These are phyloP conservation scores for Lentinula boryana DNA, from an alignment of 768 basidiomycete genomes.

Conservation along the genomic window DNA sequence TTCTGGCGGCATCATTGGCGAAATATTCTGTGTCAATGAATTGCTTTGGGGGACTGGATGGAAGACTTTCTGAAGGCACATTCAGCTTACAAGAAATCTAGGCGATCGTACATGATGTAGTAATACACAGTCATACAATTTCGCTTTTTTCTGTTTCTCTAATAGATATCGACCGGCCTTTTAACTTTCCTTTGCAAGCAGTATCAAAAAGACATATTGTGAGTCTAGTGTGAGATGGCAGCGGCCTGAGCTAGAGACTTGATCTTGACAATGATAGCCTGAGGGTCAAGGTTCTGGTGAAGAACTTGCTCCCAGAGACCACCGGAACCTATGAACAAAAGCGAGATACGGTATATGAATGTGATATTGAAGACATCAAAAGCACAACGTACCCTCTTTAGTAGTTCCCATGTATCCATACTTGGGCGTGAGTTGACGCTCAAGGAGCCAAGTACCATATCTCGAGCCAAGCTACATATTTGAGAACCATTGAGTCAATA, in stretches of 20 bases:
- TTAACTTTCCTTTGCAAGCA: no score
- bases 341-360: slow-evolving; percentile 21
- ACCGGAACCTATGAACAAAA: slow-evolving; percentile 29
- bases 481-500: background rate
- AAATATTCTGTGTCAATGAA: no score
- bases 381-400: slow-evolving; percentile 50
- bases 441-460: slow-evolving; percentile 82
- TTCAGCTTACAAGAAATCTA: no score
- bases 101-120: no score
- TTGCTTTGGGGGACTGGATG: no score
- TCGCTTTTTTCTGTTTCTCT: no score
- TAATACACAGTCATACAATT: no score
- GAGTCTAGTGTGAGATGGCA: background rate
- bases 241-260: slow-evolving; percentile 33
- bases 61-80: no score
- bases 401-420: slow-evolving; percentile 78
- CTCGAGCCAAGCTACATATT: slow-evolving; percentile 61
- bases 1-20: no score
- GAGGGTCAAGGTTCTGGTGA: slow-evolving; percentile 72
- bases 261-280: slow-evolving; percentile 50
- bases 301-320: slow-evolving; percentile 85
- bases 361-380: background rate
- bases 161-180: background rate
- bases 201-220: background rate
- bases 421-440: slow-evolving; percentile 73